Evolutionary conservation across 208 protist species (phyloP).

Genomic region (Leishmania martiniquensis): DNA sequence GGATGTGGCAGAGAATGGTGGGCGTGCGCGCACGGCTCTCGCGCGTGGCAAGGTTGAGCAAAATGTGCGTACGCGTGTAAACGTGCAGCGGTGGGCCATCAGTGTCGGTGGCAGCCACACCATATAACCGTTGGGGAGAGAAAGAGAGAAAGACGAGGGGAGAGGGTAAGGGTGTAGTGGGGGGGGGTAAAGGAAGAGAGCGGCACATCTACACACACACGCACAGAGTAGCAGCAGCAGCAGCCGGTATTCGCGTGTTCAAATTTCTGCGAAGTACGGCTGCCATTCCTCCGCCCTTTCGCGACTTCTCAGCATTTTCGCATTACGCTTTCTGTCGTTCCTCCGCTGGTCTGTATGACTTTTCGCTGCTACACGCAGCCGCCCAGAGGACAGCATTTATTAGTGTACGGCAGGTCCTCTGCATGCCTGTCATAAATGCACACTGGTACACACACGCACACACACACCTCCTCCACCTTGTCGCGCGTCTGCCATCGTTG

Average conservation of each 20-base stretch:
- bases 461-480: neutral
- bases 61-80: constrained; percentile 5
- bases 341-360: too few species aligned
- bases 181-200: neutral
- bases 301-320: neutral
- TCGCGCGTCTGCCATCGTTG: neutral
- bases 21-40: too few species aligned
- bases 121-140: neutral
- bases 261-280: neutral
- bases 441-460: too few species aligned
- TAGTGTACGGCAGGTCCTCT: too few species aligned
- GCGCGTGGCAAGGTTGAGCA: too few species aligned
- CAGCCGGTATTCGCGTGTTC: neutral
- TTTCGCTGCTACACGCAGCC: too few species aligned
- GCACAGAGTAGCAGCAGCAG: neutral
- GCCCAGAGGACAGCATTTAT: too few species aligned
- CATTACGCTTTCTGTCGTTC: too few species aligned
- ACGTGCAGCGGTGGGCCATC: neutral
- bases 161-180: neutral
- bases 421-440: too few species aligned
- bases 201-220: neutral
- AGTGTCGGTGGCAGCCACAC: neutral
- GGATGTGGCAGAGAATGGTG: neutral
- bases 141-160: neutral
- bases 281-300: neutral